Evolutionary conservation across 2,329 filamentous ascomycete species (phyloP).

Genomic region (Calonectria honghensis): DNA sequence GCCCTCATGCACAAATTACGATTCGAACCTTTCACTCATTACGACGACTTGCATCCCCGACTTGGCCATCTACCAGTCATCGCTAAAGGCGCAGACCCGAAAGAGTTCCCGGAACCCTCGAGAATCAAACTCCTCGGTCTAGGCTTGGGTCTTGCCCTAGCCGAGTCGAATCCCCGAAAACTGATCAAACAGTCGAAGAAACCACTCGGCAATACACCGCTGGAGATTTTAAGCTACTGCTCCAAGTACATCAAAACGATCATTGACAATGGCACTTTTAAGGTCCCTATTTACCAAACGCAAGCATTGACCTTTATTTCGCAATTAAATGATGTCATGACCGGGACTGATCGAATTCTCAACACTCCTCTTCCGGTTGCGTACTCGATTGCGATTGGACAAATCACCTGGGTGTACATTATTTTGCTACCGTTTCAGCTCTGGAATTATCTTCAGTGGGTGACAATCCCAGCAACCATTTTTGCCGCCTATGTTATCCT

Average conservation of each 20-base stretch:
- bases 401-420: conserved; percentile 90
- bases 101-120: conserved; percentile 60
- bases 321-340: conserved; percentile 81
- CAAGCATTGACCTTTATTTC: conserved; percentile 75
- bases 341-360: conserved; percentile 84
- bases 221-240: conserved; percentile 85
- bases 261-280: conserved; percentile 72
- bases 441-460: conserved; percentile 76
- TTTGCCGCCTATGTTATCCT: conserved; percentile 86
- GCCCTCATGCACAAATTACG: conserved; percentile 87
- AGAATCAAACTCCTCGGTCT: conserved; percentile 79
- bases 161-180: conserved; percentile 85
- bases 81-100: conserved; percentile 65
- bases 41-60: conserved; percentile 81
- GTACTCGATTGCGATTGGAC: conserved; percentile 87
- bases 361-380: conserved; percentile 87
- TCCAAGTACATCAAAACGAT: conserved; percentile 78
- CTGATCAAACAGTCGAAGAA: conserved; percentile 81
- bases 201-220: conserved; percentile 85
- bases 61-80: conserved; percentile 85
- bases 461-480: conserved; percentile 85
- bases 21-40: conserved; percentile 86
- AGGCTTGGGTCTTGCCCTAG: conserved; percentile 84
- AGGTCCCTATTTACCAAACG: conserved; percentile 74
- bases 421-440: conserved; percentile 88